phyloP scores from a whole-genome alignment of 2,329 filamentous ascomycete genomes.

The Colletotrichum sp. region DNA sequence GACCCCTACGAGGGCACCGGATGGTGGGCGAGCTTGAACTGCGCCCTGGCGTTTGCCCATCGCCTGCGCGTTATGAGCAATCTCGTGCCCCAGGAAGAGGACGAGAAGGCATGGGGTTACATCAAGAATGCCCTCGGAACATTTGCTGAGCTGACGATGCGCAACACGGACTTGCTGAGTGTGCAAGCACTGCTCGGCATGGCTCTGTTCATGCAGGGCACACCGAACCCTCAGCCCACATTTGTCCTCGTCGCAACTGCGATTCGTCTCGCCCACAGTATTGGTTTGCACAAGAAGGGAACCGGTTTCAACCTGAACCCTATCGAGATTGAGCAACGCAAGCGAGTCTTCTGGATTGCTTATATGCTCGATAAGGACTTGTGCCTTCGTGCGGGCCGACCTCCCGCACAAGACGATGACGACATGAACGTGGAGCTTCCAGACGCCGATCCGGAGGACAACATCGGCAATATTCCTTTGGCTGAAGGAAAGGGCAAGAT shows the following conservation, averaged over 20 bases:
- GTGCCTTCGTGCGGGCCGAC: conserved; percentile 63
- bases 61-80: conserved; percentile 95
- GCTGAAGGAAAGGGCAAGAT: conserved; percentile 89
- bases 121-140: conserved; percentile 97
- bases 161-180: conserved; percentile 92
- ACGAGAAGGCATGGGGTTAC: conserved; percentile 93
- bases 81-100: conserved; percentile 86
- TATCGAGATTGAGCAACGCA: conserved; percentile 89
- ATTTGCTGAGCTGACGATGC: conserved; percentile 90
- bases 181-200: conserved; percentile 94
- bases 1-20: conserved; percentile 95
- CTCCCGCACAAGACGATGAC: conserved; percentile 67
- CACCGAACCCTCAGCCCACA: conserved; percentile 92
- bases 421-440: conserved; percentile 96
- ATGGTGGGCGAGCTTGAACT: conserved; percentile 98
- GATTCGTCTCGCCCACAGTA: conserved; percentile 89
- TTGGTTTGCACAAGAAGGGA: conserved; percentile 92
- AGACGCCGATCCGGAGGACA: conserved; percentile 87
- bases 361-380: conserved; percentile 71
- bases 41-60: conserved; percentile 91
- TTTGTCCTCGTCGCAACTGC: conserved; percentile 92
- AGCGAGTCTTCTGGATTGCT: conserved; percentile 70
- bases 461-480: conserved; percentile 92
- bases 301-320: conserved; percentile 93
- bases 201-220: conserved; percentile 93